Evolutionary conservation across 2,329 filamentous ascomycete genomes (phyloP).

Genomic region (Colletotrichum horii): DNA sequence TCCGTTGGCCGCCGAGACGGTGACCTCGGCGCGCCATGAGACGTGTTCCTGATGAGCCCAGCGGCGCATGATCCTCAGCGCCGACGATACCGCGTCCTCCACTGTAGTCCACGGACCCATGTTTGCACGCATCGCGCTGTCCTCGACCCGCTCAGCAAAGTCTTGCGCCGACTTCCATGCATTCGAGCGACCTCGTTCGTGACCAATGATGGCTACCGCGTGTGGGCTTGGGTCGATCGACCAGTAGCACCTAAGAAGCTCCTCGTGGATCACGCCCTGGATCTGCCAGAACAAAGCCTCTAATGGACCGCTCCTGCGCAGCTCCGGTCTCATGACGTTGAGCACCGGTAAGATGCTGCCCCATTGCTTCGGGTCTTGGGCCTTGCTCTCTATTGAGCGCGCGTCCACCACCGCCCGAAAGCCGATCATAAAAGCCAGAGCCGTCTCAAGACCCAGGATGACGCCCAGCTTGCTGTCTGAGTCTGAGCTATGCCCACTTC

Average conservation of each 20-base stretch:
- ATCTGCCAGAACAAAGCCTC: slow-evolving; percentile 48
- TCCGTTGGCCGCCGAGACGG: slow-evolving; percentile 12
- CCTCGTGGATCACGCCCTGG: slow-evolving; percentile 49
- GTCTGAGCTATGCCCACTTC: slow-evolving; percentile 25
- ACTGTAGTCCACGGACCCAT: slow-evolving; percentile 50
- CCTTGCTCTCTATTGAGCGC: slow-evolving; percentile 47
- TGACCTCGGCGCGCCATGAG: slow-evolving; percentile 49
- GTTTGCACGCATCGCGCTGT: slow-evolving; percentile 26
- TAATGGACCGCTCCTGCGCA: slow-evolving; percentile 37
- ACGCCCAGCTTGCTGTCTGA: slow-evolving; percentile 44
- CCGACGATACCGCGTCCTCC: slow-evolving; percentile 46
- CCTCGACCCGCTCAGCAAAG: slow-evolving; percentile 32
- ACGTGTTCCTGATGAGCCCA: slow-evolving; percentile 51
- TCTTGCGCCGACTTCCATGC: slow-evolving; percentile 37
- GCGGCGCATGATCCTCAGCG: slow-evolving; percentile 43
- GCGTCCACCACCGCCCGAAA: slow-evolving; percentile 55
- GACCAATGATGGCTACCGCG: slow-evolving; percentile 24
- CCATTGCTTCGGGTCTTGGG: slow-evolving; percentile 47
- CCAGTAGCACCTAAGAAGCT: slow-evolving; percentile 44
- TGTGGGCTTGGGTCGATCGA: slow-evolving; percentile 29
- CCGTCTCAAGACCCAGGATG: slow-evolving; percentile 53
- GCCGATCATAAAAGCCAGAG: slow-evolving; percentile 57
- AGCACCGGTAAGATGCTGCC: slow-evolving; percentile 50
- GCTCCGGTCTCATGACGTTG: slow-evolving; percentile 43
- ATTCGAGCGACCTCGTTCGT: slow-evolving; percentile 30